phyloP scores from a whole-genome alignment of 2,329 filamentous ascomycete species.

The Botryotinia convoluta region DNA sequence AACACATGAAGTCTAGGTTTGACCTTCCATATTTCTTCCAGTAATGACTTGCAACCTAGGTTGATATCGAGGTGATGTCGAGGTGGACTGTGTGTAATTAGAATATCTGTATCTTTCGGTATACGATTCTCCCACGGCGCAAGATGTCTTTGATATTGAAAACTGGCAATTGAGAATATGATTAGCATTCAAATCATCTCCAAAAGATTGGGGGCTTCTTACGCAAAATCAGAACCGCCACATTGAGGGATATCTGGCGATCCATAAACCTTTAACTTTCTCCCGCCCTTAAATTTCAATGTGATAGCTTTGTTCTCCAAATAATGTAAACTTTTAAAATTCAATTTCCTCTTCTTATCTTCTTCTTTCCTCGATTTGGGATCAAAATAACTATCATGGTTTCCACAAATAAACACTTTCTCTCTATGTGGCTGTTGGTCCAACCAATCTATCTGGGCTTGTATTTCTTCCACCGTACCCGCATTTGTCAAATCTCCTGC shows the following conservation, averaged over 20 bases:
- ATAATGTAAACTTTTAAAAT: conserved; percentile 70
- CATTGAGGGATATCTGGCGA: conserved; percentile 76
- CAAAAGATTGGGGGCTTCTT: conserved; percentile 20
- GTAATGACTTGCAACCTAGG: conserved; percentile 56
- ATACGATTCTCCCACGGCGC: conserved; percentile 62
- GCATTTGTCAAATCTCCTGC: conserved; percentile 79
- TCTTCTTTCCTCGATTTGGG: conserved; percentile 55
- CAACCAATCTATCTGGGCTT: conserved; percentile 83
- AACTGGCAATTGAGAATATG: conserved; percentile 38
- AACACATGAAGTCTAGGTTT: conserved; percentile 62
- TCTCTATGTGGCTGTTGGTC: conserved; percentile 68
- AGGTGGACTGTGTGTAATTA: conserved; percentile 65
- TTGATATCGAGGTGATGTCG: conserved; percentile 52
- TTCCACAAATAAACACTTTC: conserved; percentile 82
- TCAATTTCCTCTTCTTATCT: conserved; percentile 55
- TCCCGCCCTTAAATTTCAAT: conserved; percentile 58
- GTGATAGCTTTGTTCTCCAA: conserved; percentile 67
- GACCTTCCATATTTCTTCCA: conserved; percentile 57
- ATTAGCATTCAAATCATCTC: not conserved
- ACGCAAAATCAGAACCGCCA: conserved; percentile 67
- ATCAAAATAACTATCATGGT: conserved; percentile 88
- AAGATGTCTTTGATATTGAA: conserved; percentile 57
- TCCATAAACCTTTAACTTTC: conserved; percentile 72
- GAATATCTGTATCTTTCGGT: conserved; percentile 57
- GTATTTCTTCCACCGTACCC: conserved; percentile 71